Conservation (phyloP, 78 protist species). For the Chrysochromulina tobinii region DNA sequence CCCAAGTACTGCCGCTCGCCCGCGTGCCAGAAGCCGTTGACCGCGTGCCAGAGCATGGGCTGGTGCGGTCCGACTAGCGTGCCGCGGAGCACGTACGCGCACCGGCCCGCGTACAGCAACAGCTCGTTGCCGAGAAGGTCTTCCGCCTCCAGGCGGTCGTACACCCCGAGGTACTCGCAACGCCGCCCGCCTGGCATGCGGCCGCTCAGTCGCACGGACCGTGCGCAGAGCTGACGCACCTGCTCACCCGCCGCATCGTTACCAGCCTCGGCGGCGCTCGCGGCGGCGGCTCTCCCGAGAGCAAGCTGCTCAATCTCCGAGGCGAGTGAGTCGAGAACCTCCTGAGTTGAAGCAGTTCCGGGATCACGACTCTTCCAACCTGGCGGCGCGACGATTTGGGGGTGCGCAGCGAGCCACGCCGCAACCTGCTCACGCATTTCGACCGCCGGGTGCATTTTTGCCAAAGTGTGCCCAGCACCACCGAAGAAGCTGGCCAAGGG, state of each 20-base stretch:
- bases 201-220: background rate
- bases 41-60: background rate
- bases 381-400: background rate
- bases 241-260: background rate
- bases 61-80: background rate
- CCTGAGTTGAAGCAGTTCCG: background rate
- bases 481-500: background rate
- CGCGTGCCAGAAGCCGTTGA: slow-evolving; percentile 2
- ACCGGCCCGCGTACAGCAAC: background rate
- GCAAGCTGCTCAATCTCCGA: background rate
- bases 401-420: background rate
- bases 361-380: background rate
- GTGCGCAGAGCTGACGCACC: background rate
- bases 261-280: background rate
- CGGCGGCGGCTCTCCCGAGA: background rate
- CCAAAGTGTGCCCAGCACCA: background rate
- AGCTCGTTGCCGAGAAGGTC: background rate
- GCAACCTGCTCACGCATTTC: background rate
- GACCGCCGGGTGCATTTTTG: background rate
- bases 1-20: background rate
- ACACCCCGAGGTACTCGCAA: background rate
- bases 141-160: background rate
- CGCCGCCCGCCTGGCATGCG: background rate
- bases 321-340: background rate
- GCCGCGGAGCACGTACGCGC: background rate